Percentiles rank a stretch among this genome's conserved stretches.
phyloP scores from a whole-genome alignment of 768 basidiomycete genomes.

The Megacollybia marginata region DNA sequence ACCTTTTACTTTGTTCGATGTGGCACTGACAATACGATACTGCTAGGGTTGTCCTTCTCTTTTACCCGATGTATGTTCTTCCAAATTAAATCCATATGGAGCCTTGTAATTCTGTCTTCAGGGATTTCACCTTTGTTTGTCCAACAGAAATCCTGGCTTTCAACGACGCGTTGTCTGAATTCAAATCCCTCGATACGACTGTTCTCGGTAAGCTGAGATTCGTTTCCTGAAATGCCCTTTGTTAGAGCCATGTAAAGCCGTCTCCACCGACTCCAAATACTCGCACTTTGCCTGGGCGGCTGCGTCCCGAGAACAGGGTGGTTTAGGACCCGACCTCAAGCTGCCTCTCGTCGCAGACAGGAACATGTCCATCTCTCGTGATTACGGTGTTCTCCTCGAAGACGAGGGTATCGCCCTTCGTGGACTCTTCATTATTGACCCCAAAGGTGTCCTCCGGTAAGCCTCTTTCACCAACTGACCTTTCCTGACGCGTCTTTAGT shows the following conservation, averaged over 20 bases:
- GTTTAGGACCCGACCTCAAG: conserved; percentile 82
- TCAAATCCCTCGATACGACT: conserved; percentile 63
- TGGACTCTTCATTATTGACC: conserved; percentile 82
- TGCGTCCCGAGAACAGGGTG: conserved; percentile 77
- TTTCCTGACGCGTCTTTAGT: conserved; percentile 24
- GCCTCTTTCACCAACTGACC: conserved; percentile 7
- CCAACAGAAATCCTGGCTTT: conserved; percentile 96
- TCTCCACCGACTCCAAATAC: conserved; percentile 88
- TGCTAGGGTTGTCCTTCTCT: conserved; percentile 82
- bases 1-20: conserved; percentile 1
- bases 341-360: conserved; percentile 79
- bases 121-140: conserved; percentile 87
- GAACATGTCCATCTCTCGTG: conserved; percentile 71
- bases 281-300: conserved; percentile 85
- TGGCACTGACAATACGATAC: conserved; percentile 2
- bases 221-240: not conserved
- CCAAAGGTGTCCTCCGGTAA: conserved; percentile 67
- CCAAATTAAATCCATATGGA: not conserved
- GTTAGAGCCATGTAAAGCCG: conserved; percentile 47
- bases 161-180: conserved; percentile 69
- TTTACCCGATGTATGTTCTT: conserved; percentile 81
- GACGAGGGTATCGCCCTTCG: conserved; percentile 85
- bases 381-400: conserved; percentile 85
- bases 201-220: conserved; percentile 55
- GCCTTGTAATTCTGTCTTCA: conserved; percentile 20